Base-by-base conservation (phyloP, 371 early-diverging fungal genomes). In the Parasitella parasitica region DNA sequence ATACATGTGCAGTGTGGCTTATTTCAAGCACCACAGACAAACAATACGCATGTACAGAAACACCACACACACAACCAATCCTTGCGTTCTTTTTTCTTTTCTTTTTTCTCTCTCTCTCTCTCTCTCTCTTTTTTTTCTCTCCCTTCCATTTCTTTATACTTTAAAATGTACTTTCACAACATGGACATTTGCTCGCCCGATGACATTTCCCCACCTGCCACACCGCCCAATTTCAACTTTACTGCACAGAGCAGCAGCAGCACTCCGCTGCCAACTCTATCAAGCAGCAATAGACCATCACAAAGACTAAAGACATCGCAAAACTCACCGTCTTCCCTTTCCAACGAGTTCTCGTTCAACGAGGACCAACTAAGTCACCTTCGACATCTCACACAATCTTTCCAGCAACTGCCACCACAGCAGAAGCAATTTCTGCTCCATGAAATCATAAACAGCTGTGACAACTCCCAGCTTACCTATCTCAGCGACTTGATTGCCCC, bases 401-500 rank as follows among this genome's bases (percentile, higher is more conserved):
- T 81, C 51, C 78, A 77, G 49, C 81, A 81, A 55, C 66, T 81
- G 7, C 51, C 66, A 5, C 48, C 76, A 6, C 72, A 70, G 15
- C 81, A 81, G 59, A 67, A 76, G 26, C 78, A 81, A 28, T 69
- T 71, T 30, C 57, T 81, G 36, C 49, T 81, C 3, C 68, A 72
- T 54, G 82, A 81, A 52, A 76, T 87, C n/a, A 70, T 87, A 61
- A 76, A 82, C 63, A 66, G 77, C 54, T 87, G 86, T 67, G 76
- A 76, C 53, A 86, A 72, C 49, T 71, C 80, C 12, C 85, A 87
- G 53, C 82, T 88, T 38, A 76, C 82, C 32, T 81, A 80, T 63
- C 69, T 88, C 9, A 77, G 80, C 64, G 75, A 73, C 46, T 70
- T 81, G 22, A 87, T 87, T 57, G 79, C 84, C 0, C 89, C 89